A percentile compares a stretch with the other conserved stretches of the same genome.
phyloP scores from a whole-genome alignment of 2,329 filamentous ascomycete species.

The Xylariaceae sp. region DNA sequence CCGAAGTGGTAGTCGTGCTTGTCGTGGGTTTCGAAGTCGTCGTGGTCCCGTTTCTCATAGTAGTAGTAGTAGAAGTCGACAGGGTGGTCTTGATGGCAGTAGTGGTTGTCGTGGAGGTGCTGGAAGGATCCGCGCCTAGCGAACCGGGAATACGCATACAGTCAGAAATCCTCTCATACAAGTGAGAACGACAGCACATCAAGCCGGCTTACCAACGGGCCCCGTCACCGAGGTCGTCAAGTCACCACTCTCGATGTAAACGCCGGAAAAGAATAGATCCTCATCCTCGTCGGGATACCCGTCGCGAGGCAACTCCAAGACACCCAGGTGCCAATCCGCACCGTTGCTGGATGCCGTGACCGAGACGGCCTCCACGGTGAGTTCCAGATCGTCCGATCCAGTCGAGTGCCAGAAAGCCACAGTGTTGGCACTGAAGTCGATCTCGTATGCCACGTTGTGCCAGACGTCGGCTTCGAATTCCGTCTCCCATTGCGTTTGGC shows the following conservation, averaged over 20 bases:
- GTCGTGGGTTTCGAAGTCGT: too few species aligned
- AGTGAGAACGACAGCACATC: neutral
- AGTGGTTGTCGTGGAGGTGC: neutral
- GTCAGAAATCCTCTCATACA: neutral
- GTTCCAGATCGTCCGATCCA: slow-evolving; percentile 50
- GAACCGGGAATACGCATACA: slow-evolving; percentile 1
- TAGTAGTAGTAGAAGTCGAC: slow-evolving; percentile 4
- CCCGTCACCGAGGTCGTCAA: slow-evolving; percentile 33
- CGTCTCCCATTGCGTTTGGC: slow-evolving; percentile 57
- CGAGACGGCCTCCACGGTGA: slow-evolving; percentile 55
- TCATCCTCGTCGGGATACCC: slow-evolving; percentile 51
- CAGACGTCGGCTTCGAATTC: slow-evolving; percentile 59
- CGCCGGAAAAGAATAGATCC: slow-evolving; percentile 67
- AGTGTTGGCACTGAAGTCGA: slow-evolving; percentile 58
- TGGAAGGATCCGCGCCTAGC: slow-evolving; percentile 10
- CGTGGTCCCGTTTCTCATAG: neutral
- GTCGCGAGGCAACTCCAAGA: slow-evolving; percentile 57
- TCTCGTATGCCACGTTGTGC: slow-evolving; percentile 73
- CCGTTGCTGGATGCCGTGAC: slow-evolving; percentile 60
- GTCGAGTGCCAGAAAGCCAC: slow-evolving; percentile 68
- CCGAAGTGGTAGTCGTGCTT: neutral
- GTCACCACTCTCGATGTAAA: slow-evolving; percentile 60
- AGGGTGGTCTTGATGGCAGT: neutral
- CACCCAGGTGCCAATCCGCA: slow-evolving; percentile 67
- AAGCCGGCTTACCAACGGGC: slow-evolving; percentile 15